These are phyloP conservation scores for Fusarium pilosicola DNA, from an alignment of 2,329 filamentous ascomycete species.

Conservation along the genomic window DNA sequence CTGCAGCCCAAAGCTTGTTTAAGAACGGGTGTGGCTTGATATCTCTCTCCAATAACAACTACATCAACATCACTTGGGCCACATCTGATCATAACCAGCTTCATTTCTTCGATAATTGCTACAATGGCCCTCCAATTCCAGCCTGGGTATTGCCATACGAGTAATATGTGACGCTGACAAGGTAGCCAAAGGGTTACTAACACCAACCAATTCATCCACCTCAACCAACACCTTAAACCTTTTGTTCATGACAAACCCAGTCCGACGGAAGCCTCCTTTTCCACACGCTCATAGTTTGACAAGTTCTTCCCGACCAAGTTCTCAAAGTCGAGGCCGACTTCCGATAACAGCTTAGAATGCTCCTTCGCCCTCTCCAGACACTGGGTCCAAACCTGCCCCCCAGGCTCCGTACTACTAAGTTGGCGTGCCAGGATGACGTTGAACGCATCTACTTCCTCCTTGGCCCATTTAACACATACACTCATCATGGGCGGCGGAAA, in stretches of 20 bases:
- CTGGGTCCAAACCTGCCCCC: conserved; percentile 79
- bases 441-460: conserved; percentile 91
- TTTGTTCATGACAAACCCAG: conserved; percentile 44
- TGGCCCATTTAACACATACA: conserved; percentile 98
- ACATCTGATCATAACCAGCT: conserved; percentile 7
- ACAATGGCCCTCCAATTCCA: conserved; percentile 21
- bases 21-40: conserved; percentile 25
- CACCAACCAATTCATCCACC: conserved; percentile 1
- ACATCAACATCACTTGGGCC: neutral
- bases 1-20: conserved; percentile 11
- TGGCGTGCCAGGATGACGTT: conserved; percentile 85
- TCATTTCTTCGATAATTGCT: neutral
- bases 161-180: conserved; percentile 18
- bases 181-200: conserved; percentile 28
- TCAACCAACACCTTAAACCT: neutral
- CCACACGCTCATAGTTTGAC: conserved; percentile 40
- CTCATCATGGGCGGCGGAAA: conserved; percentile 91
- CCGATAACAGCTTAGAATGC: conserved; percentile 81
- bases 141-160: conserved; percentile 15
- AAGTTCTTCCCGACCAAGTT: conserved; percentile 77
- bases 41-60: neutral
- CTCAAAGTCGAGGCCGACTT: conserved; percentile 90
- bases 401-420: conserved; percentile 83
- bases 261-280: conserved; percentile 40
- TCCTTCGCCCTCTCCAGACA: conserved; percentile 85